Percentiles rank a stretch among this genome's conserved stretches.
Evolutionary conservation across 768 basidiomycete genomes (phyloP).

Genomic region (Tulasnella sp.): DNA sequence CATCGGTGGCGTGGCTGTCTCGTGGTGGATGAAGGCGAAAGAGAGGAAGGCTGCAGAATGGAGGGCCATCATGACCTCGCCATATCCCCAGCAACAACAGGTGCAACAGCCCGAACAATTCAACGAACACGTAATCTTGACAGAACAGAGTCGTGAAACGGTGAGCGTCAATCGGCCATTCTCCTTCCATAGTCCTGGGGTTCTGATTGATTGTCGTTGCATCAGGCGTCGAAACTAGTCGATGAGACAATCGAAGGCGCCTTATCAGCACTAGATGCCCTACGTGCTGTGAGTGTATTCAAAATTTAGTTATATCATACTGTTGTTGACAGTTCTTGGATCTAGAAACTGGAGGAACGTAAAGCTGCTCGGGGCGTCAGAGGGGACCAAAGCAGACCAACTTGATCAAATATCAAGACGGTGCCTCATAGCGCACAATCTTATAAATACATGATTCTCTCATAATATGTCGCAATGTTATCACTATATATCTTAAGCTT

Average conservation of each 20-base stretch:
- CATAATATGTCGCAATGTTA: not conserved
- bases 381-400: not conserved
- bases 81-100: not conserved
- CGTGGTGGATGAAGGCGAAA: conserved; percentile 16
- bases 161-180: no score
- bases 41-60: conserved; percentile 1
- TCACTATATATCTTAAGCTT: not conserved
- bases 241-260: conserved; percentile 12
- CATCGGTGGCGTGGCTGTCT: conserved; percentile 12
- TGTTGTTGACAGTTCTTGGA: not conserved
- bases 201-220: not conserved
- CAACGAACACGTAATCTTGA: not conserved
- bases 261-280: conserved; percentile 6
- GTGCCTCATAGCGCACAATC: not conserved
- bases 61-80: not conserved
- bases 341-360: conserved; percentile 9
- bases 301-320: not conserved
- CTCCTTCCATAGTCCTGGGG: no score
- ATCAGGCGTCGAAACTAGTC: conserved; percentile 6
- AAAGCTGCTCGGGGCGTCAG: not conserved
- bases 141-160: not conserved
- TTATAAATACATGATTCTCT: not conserved
- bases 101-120: not conserved
- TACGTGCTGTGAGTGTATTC: not conserved
- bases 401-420: no score